phyloP scores from a whole-genome alignment of 371 early-diverging fungal species.

The Phascolomyces articulosus region DNA sequence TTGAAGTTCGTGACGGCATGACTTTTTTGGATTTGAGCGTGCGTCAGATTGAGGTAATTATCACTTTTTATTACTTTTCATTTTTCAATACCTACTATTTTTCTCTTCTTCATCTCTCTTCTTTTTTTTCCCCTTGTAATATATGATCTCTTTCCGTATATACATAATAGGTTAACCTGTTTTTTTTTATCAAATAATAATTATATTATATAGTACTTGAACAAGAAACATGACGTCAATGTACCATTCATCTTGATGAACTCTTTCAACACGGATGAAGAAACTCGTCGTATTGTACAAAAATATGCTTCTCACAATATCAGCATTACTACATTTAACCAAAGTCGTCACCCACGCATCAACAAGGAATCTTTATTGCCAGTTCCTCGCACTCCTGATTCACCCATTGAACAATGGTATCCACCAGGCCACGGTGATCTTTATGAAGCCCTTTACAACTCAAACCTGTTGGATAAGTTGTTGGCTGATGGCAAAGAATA shows the following conservation, averaged over 20 bases:
- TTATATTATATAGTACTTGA: constrained; percentile 73
- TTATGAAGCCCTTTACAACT: constrained; percentile 93
- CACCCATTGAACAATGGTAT: constrained; percentile 74
- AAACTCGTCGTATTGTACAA: constrained; percentile 96
- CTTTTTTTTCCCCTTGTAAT: too few relatives aligned
- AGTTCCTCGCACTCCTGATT: constrained; percentile 69
- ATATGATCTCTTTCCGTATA: too few relatives aligned
- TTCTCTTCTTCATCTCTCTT: too few relatives aligned
- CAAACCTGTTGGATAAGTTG: constrained; percentile 95
- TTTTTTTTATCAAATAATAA: background rate
- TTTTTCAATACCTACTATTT: too few relatives aligned
- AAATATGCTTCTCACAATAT: constrained; percentile 93
- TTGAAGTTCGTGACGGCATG: constrained; percentile 98
- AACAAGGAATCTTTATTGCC: constrained; percentile 94
- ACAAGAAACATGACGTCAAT: constrained; percentile 84
- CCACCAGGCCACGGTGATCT: constrained; percentile 99
- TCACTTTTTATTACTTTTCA: too few relatives aligned
- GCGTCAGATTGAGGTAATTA: constrained; percentile 93
- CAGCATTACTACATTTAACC: constrained; percentile 96
- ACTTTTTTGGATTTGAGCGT: constrained; percentile 99
- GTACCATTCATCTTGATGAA: constrained; percentile 99
- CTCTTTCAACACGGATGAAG: constrained; percentile 99
- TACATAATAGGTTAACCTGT: too few relatives aligned
- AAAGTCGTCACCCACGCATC: constrained; percentile 96
- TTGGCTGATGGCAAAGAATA: constrained; percentile 98